Base-by-base conservation (phyloP, 495 filamentous ascomycete species). In the Aspergillus wentii region DNA sequence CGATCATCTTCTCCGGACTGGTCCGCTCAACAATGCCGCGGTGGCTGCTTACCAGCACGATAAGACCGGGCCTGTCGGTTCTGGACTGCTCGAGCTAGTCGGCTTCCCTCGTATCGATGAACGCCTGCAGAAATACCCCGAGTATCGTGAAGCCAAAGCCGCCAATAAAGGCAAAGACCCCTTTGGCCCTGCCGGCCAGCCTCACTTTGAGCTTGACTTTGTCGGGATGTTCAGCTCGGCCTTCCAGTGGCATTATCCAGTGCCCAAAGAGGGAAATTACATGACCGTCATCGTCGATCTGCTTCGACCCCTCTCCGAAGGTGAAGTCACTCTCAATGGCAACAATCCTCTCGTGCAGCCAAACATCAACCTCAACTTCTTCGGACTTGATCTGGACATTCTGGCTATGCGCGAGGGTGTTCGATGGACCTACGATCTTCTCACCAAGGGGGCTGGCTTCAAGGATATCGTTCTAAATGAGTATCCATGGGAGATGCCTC, bases 121-220 rank as follows among this genome's bases (percentile, higher is more conserved):
- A 27, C 59, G 64, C 14, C 54, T 78, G 6, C 55, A 64, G 37
- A 66, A 64, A 15, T 65, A 63, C 35, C 59, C 64, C 3, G 66
- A 67, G 37, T 82, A 78, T 44, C 57, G 56, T 11, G 59, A 66
- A 13, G 61, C 64, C 20, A 76, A 76, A 46, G 62, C 59, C 17
- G 53, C 48, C 3, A 76, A 78, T 54, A 72, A 69, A 3, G 70
- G 69, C 0, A 41, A 66, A 3, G 78, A 80, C 42, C 76, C 76
- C 8, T 79, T 81, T 46, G 70, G 74, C 5, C 79, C 79, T 5
- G 70, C 49, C 20, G 71, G 70, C 17, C 76, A 82, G 50, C 77
- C 78, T 28, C 77, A 82, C 51, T 81, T 82, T 46, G 77, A 83
- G 62, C 65, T 83, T 36, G 77, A 80, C 50, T 82, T 82, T 40